Conservation (phyloP, 2,329 filamentous ascomycete genomes). For the Fusarium longipes region DNA sequence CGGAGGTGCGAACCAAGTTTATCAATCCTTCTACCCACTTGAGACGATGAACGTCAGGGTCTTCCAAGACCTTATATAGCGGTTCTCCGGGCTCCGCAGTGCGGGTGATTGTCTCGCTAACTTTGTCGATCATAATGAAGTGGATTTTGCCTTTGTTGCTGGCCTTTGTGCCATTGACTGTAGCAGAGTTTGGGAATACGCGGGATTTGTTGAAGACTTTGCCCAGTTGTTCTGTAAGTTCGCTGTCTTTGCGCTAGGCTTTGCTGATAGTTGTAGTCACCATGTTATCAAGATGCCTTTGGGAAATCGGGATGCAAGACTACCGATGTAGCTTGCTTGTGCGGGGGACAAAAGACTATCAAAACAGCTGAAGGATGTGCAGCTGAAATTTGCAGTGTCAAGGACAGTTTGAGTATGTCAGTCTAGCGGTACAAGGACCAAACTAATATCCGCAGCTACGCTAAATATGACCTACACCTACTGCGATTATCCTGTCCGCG, state of each 20-base stretch:
- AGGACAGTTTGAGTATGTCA: slow-evolving; percentile 18
- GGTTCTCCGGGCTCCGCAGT: slow-evolving; percentile 7
- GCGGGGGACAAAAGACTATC: slow-evolving; percentile 35
- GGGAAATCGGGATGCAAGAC: slow-evolving; percentile 26
- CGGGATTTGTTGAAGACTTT: slow-evolving; percentile 30
- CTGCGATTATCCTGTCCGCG: slow-evolving; percentile 23
- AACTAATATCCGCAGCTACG: background rate
- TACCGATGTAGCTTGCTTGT: slow-evolving; percentile 40
- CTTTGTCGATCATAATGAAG: slow-evolving; percentile 39
- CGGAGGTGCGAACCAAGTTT: background rate
- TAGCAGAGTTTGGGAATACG: slow-evolving; percentile 23
- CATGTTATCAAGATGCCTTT: slow-evolving; percentile 18
- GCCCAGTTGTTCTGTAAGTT: slow-evolving; percentile 39
- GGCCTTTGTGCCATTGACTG: slow-evolving; percentile 31
- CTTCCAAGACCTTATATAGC: slow-evolving; percentile 12
- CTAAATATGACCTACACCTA: slow-evolving; percentile 31
- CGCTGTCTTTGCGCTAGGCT: too few species aligned
- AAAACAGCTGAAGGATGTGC: slow-evolving; percentile 30
- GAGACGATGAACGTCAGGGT: slow-evolving; percentile 15
- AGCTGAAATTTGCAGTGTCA: background rate
- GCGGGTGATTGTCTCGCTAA: slow-evolving; percentile 14
- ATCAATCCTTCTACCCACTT: slow-evolving; percentile 1
- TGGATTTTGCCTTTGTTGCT: slow-evolving; percentile 40
- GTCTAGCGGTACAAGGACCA: fast-evolving
- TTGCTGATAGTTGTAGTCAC: slow-evolving; percentile 23